phyloP scores from a whole-genome alignment of 2,329 filamentous ascomycete genomes.

The Colletotrichum graminicola region DNA sequence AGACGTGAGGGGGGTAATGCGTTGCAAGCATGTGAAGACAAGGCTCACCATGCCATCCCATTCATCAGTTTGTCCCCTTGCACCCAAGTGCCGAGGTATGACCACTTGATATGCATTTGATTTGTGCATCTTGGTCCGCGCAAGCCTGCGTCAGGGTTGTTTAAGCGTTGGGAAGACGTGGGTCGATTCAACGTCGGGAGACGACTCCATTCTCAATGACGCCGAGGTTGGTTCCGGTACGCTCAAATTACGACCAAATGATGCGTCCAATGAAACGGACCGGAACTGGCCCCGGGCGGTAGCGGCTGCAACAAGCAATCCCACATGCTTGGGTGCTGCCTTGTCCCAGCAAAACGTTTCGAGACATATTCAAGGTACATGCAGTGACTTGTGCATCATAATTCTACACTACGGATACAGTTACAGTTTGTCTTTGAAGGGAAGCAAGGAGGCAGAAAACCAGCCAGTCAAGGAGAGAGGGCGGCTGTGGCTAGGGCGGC shows the following conservation, averaged over 20 bases:
- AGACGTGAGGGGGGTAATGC: background rate
- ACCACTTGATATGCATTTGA: background rate
- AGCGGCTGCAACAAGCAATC: background rate
- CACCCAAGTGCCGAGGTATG: background rate
- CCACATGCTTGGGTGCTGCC: background rate
- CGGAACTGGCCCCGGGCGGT: conserved; percentile 7
- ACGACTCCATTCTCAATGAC: background rate
- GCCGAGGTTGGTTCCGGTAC: background rate
- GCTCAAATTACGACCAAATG: background rate
- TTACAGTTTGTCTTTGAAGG: background rate
- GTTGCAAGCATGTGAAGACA: conserved; percentile 7
- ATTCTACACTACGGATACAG: background rate
- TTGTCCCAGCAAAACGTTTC: background rate
- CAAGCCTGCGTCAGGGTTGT: background rate
- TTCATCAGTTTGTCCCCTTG: background rate
- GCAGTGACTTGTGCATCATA: conserved; percentile 1
- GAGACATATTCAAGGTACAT: conserved; percentile 2
- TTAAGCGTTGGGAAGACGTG: conserved; percentile 13
- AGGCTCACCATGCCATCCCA: background rate
- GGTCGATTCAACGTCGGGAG: conserved; percentile 4
- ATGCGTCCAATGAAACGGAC: background rate
- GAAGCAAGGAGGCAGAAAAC: background rate
- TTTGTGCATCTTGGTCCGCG: background rate
- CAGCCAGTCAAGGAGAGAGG: background rate
- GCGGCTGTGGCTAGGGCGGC: background rate